Evolutionary conservation across 1,284 basidiomycete genomes (phyloP), one percentile per base, ranked within the genome.

Genomic region (Ustilago shanxiensis): DNA sequence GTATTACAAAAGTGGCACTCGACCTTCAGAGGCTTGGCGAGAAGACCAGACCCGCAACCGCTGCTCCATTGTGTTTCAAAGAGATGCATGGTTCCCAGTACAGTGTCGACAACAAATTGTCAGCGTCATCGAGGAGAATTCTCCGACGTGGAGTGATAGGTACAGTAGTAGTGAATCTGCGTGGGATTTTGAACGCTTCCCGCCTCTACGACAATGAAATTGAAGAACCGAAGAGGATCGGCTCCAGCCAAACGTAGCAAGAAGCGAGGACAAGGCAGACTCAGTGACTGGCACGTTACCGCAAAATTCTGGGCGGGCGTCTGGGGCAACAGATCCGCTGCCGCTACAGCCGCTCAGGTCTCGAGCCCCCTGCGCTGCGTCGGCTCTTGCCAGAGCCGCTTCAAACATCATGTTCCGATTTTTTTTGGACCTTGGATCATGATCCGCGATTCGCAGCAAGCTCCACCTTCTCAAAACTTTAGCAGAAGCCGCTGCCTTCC

Each of bases 371-470:
- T 20, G 24, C n/a, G n/a, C 44, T 28, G 51, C 61, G 57, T 70
- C 67, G 67, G 67, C 67, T 70, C 67, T 61, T 65, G 57, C 54
- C 13, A 35, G 58, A 69, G 66, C 66, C 66, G 66, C 66, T 16
- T 8, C 20, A 37, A 20, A 2, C 29, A 18, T 57, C 11, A 51
- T 51, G 14, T 24, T 6, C 24, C 26, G 44, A 29, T 45, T 37
- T 24, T 16, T 44, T 41, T 18, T 37, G 11, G 28, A 35, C 29
- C 13, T 8, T 8, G 2, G 2, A 20, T 9, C 65, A 56, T 44
- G 59, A 58, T 58, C 59, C 59, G 55, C 66, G 60, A 49, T 2
- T 37, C 16, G 49, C 59, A 41, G 26, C 45, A 13, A 29, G 20
- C 52, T 39, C 33, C n/a, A n/a, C n/a, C 7, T 50, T n/a, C 13